Percentiles rank a stretch among this genome's conserved stretches.
Evolutionary conservation across 805 yeast species (phyloP).

Genomic region (Ogataea dorogensis): DNA sequence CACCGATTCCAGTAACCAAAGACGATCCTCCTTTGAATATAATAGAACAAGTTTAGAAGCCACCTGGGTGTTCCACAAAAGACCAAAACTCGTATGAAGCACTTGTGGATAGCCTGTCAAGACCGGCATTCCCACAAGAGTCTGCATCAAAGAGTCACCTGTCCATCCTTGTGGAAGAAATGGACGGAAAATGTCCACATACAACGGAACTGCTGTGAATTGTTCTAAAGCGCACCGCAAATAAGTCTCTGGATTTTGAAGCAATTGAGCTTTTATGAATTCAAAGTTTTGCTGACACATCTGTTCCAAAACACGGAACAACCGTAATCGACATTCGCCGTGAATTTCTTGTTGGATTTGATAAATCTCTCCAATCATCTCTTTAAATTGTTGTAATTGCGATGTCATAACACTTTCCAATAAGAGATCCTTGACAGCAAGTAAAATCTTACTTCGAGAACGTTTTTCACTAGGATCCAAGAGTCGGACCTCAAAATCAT

Average conservation of each 20-base stretch:
- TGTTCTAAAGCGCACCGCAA: neutral
- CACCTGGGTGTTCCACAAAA: slow-evolving; percentile 1
- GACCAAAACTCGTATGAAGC: slow-evolving; percentile 3
- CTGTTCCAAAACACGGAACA: slow-evolving; percentile 5
- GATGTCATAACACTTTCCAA: neutral
- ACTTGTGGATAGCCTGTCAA: slow-evolving; percentile 4
- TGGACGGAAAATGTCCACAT: slow-evolving; percentile 3
- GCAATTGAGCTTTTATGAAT: neutral
- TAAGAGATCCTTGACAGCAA: slow-evolving; percentile 12
- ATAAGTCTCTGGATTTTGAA: slow-evolving; percentile 1
- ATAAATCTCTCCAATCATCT: slow-evolving; percentile 6
- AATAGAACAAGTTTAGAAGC: neutral
- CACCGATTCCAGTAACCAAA: slow-evolving; percentile 1
- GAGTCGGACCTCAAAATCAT: slow-evolving; percentile 10
- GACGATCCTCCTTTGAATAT: neutral
- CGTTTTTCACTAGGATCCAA: slow-evolving; percentile 13
- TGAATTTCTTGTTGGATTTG: slow-evolving; percentile 1
- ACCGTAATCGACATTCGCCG: slow-evolving; percentile 2
- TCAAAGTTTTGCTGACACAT: slow-evolving; percentile 1
- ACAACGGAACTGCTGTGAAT: neutral
- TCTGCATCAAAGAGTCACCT: slow-evolving; percentile 1
- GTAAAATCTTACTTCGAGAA: slow-evolving; percentile 10
- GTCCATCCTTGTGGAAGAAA: slow-evolving; percentile 1
- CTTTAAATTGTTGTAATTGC: neutral
- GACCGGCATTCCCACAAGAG: slow-evolving; percentile 4